These are phyloP conservation scores for Chlorella sorokiniana DNA, from an alignment of 139 green algal species.

Conservation along the genomic window DNA sequence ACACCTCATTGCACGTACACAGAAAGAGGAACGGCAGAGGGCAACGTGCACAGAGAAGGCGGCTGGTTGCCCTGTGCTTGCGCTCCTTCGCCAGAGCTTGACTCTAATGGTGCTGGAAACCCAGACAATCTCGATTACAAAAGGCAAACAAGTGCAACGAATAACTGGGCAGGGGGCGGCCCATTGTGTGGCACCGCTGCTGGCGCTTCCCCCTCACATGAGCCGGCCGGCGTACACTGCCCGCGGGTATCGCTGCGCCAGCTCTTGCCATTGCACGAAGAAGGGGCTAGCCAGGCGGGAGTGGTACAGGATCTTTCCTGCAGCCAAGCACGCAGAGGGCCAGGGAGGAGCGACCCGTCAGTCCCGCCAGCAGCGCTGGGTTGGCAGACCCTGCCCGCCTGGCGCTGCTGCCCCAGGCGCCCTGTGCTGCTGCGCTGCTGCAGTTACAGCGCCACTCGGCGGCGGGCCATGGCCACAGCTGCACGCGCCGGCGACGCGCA, in stretches of 20 bases:
- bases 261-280: conserved; percentile 77
- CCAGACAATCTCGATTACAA: no score
- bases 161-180: no score
- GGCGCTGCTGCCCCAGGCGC: not conserved
- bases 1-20: no score
- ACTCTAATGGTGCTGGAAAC: no score
- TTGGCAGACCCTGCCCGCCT: not conserved
- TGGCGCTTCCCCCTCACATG: conserved; percentile 49
- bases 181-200: no score
- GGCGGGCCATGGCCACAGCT: not conserved
- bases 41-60: no score
- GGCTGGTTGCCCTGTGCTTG: no score
- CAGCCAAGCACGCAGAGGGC: not conserved
- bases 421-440: no score
- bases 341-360: not conserved
- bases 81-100: no score
- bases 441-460: not conserved
- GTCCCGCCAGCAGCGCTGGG: not conserved
- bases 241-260: conserved; percentile 59
- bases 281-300: conserved; percentile 68
- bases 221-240: conserved; percentile 69
- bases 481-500: not conserved
- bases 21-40: no score
- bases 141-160: no score
- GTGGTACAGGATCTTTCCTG: conserved; percentile 83